Evolutionary conservation across 1,284 basidiomycete species (phyloP).

Genomic region (Wolfiporia cocos): DNA sequence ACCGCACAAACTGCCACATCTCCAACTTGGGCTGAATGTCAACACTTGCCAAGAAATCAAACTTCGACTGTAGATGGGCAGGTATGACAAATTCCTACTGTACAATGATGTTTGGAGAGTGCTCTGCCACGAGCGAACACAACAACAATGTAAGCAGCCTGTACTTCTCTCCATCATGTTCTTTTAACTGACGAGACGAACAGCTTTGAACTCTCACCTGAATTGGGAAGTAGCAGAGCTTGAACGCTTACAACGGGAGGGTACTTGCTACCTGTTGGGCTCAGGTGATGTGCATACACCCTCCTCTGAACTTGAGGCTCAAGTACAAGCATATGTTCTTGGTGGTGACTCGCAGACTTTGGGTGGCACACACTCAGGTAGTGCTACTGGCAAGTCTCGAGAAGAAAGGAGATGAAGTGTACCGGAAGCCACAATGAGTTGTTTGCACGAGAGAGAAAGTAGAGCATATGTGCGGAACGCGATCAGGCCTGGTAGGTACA

Average conservation of each 20-base stretch:
- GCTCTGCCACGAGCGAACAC: constrained; percentile 73
- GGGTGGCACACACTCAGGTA: constrained; percentile 18
- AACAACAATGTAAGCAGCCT: constrained; percentile 56
- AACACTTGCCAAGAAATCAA: constrained; percentile 59
- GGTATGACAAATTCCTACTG: constrained; percentile 62
- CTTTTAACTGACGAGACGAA: background rate
- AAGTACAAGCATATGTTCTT: constrained; percentile 40
- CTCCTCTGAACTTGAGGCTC: constrained; percentile 47
- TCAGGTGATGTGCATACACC: constrained; percentile 41
- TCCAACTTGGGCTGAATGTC: constrained; percentile 69
- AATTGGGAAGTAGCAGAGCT: constrained; percentile 69
- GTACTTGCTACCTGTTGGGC: constrained; percentile 46
- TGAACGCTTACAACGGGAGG: constrained; percentile 44
- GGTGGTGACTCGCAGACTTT: constrained; percentile 33
- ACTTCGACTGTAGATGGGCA: constrained; percentile 61
- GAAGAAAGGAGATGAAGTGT: constrained; percentile 51
- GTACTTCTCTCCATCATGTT: background rate
- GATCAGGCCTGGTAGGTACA: background rate
- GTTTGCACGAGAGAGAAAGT: constrained; percentile 59
- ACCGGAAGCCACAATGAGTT: constrained; percentile 51
- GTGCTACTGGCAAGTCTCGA: constrained; percentile 31
- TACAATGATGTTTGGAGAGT: constrained; percentile 64
- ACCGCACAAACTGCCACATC: constrained; percentile 64
- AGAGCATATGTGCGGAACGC: constrained; percentile 65
- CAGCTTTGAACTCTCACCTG: constrained; percentile 72